A percentile compares a stretch with the other conserved stretches of the same genome.
These are phyloP conservation scores for Amaranthus tricolor DNA, from an alignment of 179 eudicot genomes.

Conservation along the genomic window DNA sequence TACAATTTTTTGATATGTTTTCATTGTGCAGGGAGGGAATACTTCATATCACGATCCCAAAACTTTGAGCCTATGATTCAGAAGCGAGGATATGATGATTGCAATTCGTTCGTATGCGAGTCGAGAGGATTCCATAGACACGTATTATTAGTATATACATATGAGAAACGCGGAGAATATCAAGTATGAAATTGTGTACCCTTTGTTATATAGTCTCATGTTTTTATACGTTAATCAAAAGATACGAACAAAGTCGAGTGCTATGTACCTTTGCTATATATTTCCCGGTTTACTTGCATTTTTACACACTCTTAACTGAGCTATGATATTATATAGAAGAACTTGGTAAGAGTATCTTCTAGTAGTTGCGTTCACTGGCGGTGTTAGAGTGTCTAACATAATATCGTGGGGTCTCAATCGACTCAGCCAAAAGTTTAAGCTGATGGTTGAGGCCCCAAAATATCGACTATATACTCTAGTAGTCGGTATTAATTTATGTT, in stretches of 20 bases:
- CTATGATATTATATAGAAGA: neutral
- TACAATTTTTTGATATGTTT: neutral
- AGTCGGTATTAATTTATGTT: no score
- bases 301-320: neutral
- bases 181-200: constrained; percentile 8
- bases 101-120: neutral
- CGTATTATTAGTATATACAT: constrained; percentile 1
- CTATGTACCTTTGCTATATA: neutral
- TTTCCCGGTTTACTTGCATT: neutral
- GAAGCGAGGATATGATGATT: neutral
- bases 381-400: no score
- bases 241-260: neutral
- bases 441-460: no score
- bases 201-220: neutral
- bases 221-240: neutral
- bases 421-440: no score
- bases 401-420: no score
- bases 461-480: no score
- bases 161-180: neutral
- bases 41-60: constrained; percentile 54
- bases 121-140: neutral
- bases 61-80: constrained; percentile 30
- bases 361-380: no score
- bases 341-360: no score
- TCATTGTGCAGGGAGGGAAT: constrained; percentile 69